Base-by-base conservation (phyloP, 1,139 yeast species). In the Debaryomyces coudertii region DNA sequence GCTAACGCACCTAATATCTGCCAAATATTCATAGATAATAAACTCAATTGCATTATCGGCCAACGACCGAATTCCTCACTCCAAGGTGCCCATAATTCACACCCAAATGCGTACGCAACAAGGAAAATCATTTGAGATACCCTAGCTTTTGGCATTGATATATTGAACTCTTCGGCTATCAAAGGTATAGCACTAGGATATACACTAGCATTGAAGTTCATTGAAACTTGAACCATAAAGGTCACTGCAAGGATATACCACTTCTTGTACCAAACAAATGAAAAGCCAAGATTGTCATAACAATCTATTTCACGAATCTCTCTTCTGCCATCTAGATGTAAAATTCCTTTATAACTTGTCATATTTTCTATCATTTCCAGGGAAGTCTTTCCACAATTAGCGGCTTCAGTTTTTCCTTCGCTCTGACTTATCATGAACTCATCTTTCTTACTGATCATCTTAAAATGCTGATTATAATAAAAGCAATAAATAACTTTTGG, bases 81-180 rank as follows among this genome's bases (percentile, higher is more conserved):
- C 71, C 71, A 67, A 6, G 72, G 72, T 14, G 73, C 73, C 73
- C 73, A 68, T 44, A 68, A 56, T 48, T 68, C 72, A 52, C 72
- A 65, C 2, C 72, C 73, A 48, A 68, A 60, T 5, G 69, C 73
- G 52, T 68, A 68, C 15, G 66, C 58, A 9, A 68, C 58, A 45
- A 68, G 57, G 47, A 68, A 68, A 14, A 68, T 55, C 65, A 65
- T 61, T 46, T 64, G 68, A 15, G 69, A 66, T 23, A 57, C 57
- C 39, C 70, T 55, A 1, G 65, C 69, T 15, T 61, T 66, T 34
- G 62, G 68, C 42, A 48, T 58, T 44, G 63, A 53, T 30, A 68
- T 56, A 34, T 54, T 47, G 50, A 60, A 68, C 11, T 65, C 55
- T 36, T 64, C 65, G 23, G 63, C 40, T n/a, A 68, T 52, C n/a